Base-by-base conservation (phyloP, 495 filamentous ascomycete species). In the Lasiosphaeriaceae sp. region DNA sequence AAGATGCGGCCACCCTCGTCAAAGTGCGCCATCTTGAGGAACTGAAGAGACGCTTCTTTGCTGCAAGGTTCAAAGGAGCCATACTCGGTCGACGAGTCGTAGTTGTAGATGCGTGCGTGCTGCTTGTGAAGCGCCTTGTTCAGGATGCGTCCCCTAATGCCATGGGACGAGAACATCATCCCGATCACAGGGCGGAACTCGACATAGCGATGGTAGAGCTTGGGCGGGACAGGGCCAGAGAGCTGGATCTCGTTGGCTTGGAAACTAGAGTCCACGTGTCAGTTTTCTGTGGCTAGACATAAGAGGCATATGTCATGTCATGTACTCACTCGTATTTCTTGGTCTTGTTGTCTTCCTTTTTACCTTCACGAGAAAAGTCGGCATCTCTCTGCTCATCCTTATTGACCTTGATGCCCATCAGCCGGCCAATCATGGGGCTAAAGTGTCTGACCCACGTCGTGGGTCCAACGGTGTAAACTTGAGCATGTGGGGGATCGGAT, bases 221-320 rank as follows among this genome's bases (percentile, higher is more conserved):
- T 73, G 2, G 79, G 67, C 0, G 93, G 92, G 0, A 92, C 86
- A 0, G 93, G 93, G 0, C 93, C 93, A 21, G 79, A 75, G 26
- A 97, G 80, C 59, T 97, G 93, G 46, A 97, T 84, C 59, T 96
- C 87, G 68, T 92, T 94, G 37, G 93, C 90, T 80, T 96, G 90
- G 74, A 97, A 97, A 68, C 88, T 92, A 60, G 49, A 56, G 37
- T 1, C 12, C 6, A 41, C 3, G 19, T 35, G 43, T 63, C 50
- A 59, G 65, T 23, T 34, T 52, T 45, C n/a, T 17, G 12, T 12
- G 39, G 12, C 12, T 43, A 1, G 9, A 17, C 14, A 14, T 4
- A n/a, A 12, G 39, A 17, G 14, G n/a, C n/a, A n/a, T n/a, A n/a
- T n/a, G n/a, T n/a, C 5, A 5, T 16, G 39, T 5, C 39, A 43